Evolutionary conservation across 2,329 filamentous ascomycete species (phyloP), one percentile per base, ranked within the genome.

Genomic region (Clonostachys chloroleuca): DNA sequence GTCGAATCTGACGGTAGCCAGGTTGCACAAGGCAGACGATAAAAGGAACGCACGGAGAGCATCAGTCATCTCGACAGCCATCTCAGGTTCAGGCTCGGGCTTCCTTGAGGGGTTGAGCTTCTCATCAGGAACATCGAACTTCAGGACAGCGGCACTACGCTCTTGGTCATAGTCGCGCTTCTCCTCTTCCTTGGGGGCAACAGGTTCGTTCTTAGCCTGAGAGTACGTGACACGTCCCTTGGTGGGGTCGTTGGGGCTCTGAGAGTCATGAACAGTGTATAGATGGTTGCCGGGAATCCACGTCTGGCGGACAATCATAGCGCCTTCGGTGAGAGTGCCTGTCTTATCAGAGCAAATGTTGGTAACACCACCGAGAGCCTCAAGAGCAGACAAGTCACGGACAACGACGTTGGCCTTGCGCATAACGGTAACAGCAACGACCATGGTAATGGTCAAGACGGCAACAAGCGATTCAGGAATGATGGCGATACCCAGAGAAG

Each of bases 301-400:
- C 1, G 78, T 81, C 58, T 84, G 83, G 52, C 81, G 75, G 14
- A 84, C 80, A 52, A 87, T 81, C 84, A 87, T 87, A 55, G 82
- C 83, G 35, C 84, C 81, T 54, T 84, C 79, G 0, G 83, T 86
- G 13, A 86, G 67, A 1, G 85, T 89, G 13, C 85, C 85, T 0
- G 84, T 88, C 65, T 87, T 87, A 66, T 87, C 84, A 20, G 83
- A 87, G 64, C 84, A 88, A 56, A 88, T 86, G 58, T 86, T 83
- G 48, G 83, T 87, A 20, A 88, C 83, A 40, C 81, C 84, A 12
- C 85, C 85, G 3, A 89, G 74, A 12, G 84, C 83, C 56, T 89
- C 85, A 0, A 88, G 73, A 0, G 83, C 81, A 5, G 81, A 81
- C 40, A 88, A 70, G 56, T 86, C 83, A 52, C 81, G 74, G 30